Percentiles rank a stretch among this genome's conserved stretches.
Evolutionary conservation across 2,329 filamentous ascomycete species (phyloP).

Genomic region (Talaromyces islandicus): DNA sequence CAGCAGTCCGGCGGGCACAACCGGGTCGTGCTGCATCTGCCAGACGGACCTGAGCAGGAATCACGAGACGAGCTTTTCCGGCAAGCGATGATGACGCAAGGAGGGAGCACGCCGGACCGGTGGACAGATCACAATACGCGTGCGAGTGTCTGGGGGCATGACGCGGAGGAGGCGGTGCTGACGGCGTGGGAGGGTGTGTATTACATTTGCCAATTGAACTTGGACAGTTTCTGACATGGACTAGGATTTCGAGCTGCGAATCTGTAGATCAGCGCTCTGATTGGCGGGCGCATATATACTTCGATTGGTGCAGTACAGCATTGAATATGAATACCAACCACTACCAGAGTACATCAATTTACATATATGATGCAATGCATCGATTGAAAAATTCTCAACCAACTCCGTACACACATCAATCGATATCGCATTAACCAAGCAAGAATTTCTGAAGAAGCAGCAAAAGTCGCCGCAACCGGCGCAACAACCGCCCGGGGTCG

Average conservation of each 20-base stretch:
- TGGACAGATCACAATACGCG: constrained; percentile 63
- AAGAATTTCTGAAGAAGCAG: background rate
- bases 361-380: no score
- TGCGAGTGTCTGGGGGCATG: constrained; percentile 36
- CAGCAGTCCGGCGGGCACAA: constrained; percentile 32
- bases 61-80: constrained; percentile 35
- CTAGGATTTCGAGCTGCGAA: background rate
- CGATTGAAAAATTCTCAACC: background rate
- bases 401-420: background rate
- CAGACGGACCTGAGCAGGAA: constrained; percentile 34
- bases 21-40: constrained; percentile 30
- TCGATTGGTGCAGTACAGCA: no score
- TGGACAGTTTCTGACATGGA: background rate
- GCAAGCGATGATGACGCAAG: constrained; percentile 18
- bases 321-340: no score
- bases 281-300: background rate
- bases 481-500: background rate
- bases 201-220: constrained; percentile 2
- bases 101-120: constrained; percentile 49
- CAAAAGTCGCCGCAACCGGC: background rate
- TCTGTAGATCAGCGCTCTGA: background rate
- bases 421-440: background rate
- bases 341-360: no score
- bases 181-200: constrained; percentile 20
- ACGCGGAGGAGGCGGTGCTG: constrained; percentile 28